Base-by-base conservation (phyloP, 2,329 filamentous ascomycete species). In the Bipolaris gigantea region DNA sequence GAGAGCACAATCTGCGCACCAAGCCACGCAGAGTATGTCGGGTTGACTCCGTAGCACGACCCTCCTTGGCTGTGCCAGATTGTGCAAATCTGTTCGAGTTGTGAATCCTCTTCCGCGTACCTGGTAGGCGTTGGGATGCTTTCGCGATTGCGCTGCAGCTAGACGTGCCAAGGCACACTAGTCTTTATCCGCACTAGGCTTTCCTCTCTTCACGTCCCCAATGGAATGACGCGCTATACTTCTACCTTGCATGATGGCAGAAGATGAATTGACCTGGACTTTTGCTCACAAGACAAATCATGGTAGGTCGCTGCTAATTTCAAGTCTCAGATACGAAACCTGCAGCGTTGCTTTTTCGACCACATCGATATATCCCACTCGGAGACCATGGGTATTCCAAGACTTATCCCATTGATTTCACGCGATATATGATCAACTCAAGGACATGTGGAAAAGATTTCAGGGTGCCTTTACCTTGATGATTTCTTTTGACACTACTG, bases 31-130 rank as follows among this genome's bases (percentile, higher is more conserved):
- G 21, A 21, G 33, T 44, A 34, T 49, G 44, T 54, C 35, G 23
- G 32, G 39, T 33, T 41, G 33, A 33, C 32, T 32, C 30, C n/a
- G 36, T 23, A 51, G 50, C 41, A 43, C 42, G 41, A 57, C 54
- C 38, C 39, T 40, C 35, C 52, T 44, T 52, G 44, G 33, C 50
- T 55, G 44, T 21, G 27, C 33, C 32, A 32, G 54, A 51, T 38
- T 52, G 46, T 49, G 36, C 44, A 42, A 43, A 34, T 56, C 48
- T 8, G 53, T 57, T 53, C 18, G 33, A 45, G 39, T 57, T 41
- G 55, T 56, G 42, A 59, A 53, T 55, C 55, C 57, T 59, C 57
- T 53, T 62, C 59, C 63, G 64, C 64, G 64, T 67, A 55, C 60
- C 60, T 66, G 59, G 49, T 60, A 45, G 59, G 56, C 49, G 57